phyloP scores from a whole-genome alignment of 2,329 filamentous ascomycete species.

The Sporothrix phasma region DNA sequence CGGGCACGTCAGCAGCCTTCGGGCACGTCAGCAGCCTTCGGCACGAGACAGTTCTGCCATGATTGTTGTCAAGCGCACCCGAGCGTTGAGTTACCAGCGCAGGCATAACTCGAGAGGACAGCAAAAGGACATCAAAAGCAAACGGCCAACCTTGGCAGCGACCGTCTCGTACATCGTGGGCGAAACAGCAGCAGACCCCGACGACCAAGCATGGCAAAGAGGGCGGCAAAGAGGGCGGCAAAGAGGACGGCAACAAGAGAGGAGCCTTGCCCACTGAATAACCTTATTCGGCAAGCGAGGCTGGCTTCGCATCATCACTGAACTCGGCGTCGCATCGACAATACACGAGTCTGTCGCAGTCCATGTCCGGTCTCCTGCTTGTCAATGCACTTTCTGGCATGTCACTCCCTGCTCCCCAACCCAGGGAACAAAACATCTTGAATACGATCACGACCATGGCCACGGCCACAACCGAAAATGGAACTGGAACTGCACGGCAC shows the following conservation, averaged over 20 bases:
- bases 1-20: too few relatives aligned
- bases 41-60: too few relatives aligned
- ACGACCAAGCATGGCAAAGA: neutral
- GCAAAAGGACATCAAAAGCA: too few relatives aligned
- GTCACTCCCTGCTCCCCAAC: neutral
- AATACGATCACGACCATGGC: too few relatives aligned
- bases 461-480: neutral
- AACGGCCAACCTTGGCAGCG: too few relatives aligned
- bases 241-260: neutral
- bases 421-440: neutral
- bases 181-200: neutral
- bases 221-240: too few relatives aligned
- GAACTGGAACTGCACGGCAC: neutral
- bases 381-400: neutral
- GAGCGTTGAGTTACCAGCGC: too few relatives aligned
- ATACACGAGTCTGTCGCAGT: neutral
- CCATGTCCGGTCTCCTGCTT: neutral
- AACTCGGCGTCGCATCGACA: neutral
- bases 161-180: too few relatives aligned
- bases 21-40: too few relatives aligned
- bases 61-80: too few relatives aligned
- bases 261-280: neutral
- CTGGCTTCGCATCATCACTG: neutral
- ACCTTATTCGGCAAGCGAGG: constrained; percentile 1
- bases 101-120: too few relatives aligned